Conservation (phyloP, 208 protist species). For the Leishmania arabica region DNA sequence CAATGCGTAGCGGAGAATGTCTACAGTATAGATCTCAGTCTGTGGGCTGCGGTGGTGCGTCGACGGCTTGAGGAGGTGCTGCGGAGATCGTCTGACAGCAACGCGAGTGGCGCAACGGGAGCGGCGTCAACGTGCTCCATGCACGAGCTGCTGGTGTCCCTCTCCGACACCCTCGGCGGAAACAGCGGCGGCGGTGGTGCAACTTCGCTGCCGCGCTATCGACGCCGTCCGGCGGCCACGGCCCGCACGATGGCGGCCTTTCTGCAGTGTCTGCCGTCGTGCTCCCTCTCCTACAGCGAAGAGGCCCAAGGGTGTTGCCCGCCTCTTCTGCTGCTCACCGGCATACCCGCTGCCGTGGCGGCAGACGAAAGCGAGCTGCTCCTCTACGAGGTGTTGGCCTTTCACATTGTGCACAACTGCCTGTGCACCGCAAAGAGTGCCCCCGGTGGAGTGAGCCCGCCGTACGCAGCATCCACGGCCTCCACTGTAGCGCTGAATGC, state of each 20-base stretch:
- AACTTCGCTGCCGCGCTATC: neutral
- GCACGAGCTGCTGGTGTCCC: conserved; percentile 8
- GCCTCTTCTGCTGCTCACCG: conserved; percentile 19
- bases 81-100: neutral
- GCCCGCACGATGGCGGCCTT: conserved; percentile 6
- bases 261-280: conserved; percentile 10
- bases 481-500: neutral
- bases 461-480: neutral
- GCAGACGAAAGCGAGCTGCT: conserved; percentile 6
- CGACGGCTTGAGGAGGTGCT: neutral
- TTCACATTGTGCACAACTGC: conserved; percentile 25
- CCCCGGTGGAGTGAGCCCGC: neutral
- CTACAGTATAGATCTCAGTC: conserved; percentile 17
- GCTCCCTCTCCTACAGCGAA: conserved; percentile 11
- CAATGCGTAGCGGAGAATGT: conserved; percentile 19
- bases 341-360: conserved; percentile 3
- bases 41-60: conserved; percentile 9
- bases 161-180: neutral
- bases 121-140: neutral
- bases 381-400: conserved; percentile 24
- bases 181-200: neutral
- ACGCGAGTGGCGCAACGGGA: neutral
- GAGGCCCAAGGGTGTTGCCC: conserved; percentile 13
- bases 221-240: conserved; percentile 4
- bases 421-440: conserved; percentile 8